These are phyloP conservation scores for Candida maltosa DNA, from an alignment of 805 yeast genomes.

Conservation along the genomic window DNA sequence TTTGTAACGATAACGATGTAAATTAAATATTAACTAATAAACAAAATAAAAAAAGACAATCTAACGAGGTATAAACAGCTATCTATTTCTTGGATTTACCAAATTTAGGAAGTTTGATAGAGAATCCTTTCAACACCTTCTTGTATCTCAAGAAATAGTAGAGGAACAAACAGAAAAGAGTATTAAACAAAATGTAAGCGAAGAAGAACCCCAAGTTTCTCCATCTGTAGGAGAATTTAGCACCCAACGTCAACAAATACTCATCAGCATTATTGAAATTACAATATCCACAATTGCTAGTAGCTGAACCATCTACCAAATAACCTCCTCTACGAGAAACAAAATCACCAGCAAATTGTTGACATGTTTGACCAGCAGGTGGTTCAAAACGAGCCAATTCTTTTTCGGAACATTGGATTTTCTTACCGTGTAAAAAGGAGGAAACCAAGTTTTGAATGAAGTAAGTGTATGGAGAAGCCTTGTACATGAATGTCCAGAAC, in stretches of 20 bases:
- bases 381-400: conserved; percentile 30
- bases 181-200: conserved; percentile 54
- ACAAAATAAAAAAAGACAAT: too few relatives aligned
- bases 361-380: conserved; percentile 64
- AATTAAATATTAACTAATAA: too few relatives aligned
- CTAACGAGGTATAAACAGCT: too few relatives aligned
- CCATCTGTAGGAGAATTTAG: conserved; percentile 53
- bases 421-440: conserved; percentile 43
- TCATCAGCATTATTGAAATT: conserved; percentile 43
- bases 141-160: conserved; percentile 9
- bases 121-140: conserved; percentile 2
- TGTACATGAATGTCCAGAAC: conserved; percentile 84
- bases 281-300: conserved; percentile 50
- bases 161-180: conserved; percentile 7
- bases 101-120: too few relatives aligned
- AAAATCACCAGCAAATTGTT: conserved; percentile 46
- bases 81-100: too few relatives aligned
- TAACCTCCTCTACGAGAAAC: conserved; percentile 51
- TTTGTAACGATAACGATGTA: too few relatives aligned
- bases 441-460: conserved; percentile 55
- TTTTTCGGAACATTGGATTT: conserved; percentile 34
- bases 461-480: conserved; percentile 70
- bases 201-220: conserved; percentile 63
- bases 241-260: conserved; percentile 40
- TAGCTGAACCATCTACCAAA: conserved; percentile 48